Conservation (phyloP, 2,329 filamentous ascomycete genomes). For the Fusarium sp. region DNA sequence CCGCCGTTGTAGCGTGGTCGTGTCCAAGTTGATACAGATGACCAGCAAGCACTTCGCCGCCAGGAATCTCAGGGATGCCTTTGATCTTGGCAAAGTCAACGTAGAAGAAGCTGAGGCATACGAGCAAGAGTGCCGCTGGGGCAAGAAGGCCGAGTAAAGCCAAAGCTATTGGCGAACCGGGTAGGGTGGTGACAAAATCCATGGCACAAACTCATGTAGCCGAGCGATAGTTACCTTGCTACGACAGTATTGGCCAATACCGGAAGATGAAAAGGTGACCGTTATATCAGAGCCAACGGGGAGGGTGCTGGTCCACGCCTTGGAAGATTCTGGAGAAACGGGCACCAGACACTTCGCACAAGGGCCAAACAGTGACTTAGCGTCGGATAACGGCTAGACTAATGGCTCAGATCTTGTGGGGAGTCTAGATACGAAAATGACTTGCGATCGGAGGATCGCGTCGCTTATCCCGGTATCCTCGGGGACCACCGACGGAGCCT, state of each 20-base stretch:
- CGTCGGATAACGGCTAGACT: not conserved
- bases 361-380: not conserved
- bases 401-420: not conserved
- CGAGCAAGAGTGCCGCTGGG: not conserved
- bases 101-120: not conserved
- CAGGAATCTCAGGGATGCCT: not conserved
- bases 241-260: not conserved
- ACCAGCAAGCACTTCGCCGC: not conserved
- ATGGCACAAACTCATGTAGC: not conserved
- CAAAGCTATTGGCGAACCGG: not conserved
- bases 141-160: not conserved
- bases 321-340: not conserved
- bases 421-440: not conserved
- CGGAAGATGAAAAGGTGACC: not conserved
- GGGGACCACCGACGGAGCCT: not conserved
- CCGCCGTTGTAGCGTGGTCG: not conserved
- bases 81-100: not conserved
- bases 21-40: not conserved
- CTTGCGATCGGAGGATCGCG: not conserved
- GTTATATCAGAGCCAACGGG: not conserved
- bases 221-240: not conserved
- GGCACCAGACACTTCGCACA: not conserved
- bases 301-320: not conserved
- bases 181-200: not conserved
- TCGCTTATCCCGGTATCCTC: not conserved